Conservation (phyloP, 2,329 filamentous ascomycete species). For the Bipolaris oryzae region DNA sequence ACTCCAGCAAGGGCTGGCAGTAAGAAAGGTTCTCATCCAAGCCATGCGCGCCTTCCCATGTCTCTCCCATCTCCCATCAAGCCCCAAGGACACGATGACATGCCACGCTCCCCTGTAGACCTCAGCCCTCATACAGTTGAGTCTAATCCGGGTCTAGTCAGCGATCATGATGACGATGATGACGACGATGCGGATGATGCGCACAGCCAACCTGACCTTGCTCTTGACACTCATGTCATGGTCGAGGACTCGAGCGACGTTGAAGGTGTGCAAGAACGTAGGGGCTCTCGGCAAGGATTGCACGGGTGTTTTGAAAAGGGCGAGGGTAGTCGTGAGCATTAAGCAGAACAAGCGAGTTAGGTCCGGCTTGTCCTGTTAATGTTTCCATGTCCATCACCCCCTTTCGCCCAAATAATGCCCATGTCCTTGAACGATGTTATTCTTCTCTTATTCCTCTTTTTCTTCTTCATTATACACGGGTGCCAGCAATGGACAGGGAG, state of each 20-base stretch:
- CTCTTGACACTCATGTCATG: constrained; percentile 46
- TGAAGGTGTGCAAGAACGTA: constrained; percentile 43
- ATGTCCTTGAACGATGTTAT: constrained; percentile 25
- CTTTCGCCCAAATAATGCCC: constrained; percentile 16
- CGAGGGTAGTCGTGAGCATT: constrained; percentile 46
- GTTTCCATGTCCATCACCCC: constrained; percentile 17
- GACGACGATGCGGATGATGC: constrained; percentile 50
- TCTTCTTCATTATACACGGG: constrained; percentile 24
- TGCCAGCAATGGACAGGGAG: constrained; percentile 30
- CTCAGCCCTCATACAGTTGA: constrained; percentile 56
- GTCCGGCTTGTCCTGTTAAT: constrained; percentile 27
- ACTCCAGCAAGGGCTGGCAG: constrained; percentile 40
- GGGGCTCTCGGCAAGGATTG: constrained; percentile 40
- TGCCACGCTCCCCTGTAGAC: constrained; percentile 46
- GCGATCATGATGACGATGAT: constrained; percentile 58
- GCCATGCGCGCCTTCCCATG: constrained; percentile 40
- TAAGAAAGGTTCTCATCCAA: constrained; percentile 38
- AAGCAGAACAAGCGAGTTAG: constrained; percentile 34
- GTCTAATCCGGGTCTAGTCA: constrained; percentile 57
- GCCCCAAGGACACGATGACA: constrained; percentile 34
- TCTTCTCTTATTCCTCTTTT: constrained; percentile 13
- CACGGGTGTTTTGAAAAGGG: constrained; percentile 44
- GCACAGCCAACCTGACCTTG: constrained; percentile 44
- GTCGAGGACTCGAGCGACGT: constrained; percentile 50
- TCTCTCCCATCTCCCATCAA: constrained; percentile 39